Evolutionary conservation across 345 rosid genomes (phyloP), one percentile per base, ranked within the genome.

Genomic region (Noccaea bulbosa): DNA sequence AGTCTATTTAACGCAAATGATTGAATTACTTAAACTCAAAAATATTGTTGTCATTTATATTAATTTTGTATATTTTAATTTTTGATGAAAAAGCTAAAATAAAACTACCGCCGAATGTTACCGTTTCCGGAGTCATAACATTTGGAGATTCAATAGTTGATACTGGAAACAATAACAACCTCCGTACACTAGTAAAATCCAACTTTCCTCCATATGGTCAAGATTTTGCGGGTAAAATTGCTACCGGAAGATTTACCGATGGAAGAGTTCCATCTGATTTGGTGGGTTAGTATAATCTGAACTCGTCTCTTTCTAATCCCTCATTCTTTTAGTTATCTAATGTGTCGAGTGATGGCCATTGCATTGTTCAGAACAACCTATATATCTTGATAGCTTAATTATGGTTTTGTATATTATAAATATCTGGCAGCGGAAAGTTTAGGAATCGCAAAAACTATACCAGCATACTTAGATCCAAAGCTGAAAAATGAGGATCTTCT

Each of bases 381-480:
- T 38, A 38, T 38, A 9, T 39, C 12, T 12, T 39, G 12, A 11
- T 39, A 43, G 20, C 20, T 24, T 24, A 24, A 44, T 44, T 61
- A 44, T 46, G 15, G 33, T 45, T 44, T 22, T 14, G 27, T 24
- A 24, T 24, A 24, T 9, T 22, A 1, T 12, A 12, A 39, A 24
- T 24, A 24, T 24, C 27, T 55, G 44, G 24, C 69, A 87, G 93
- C 72, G 2, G 83, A 77, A 59, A 75, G 71, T 53, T 30, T 85
- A 44, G 89, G 87, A 64, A 77, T 88, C 38, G 76, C 79, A 41
- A 79, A 69, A 5, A 20, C 59, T 3, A 9, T 85, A 48, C 91
- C 95, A 2, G 69, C 88, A 34, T 88, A 83, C 65, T 47, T 81
- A 17, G 88, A 85, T 48, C 84, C 81, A 16, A 27, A 70, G 3